Conservation (phyloP, 495 filamentous ascomycete genomes). For the Amniculicola lignicola region DNA sequence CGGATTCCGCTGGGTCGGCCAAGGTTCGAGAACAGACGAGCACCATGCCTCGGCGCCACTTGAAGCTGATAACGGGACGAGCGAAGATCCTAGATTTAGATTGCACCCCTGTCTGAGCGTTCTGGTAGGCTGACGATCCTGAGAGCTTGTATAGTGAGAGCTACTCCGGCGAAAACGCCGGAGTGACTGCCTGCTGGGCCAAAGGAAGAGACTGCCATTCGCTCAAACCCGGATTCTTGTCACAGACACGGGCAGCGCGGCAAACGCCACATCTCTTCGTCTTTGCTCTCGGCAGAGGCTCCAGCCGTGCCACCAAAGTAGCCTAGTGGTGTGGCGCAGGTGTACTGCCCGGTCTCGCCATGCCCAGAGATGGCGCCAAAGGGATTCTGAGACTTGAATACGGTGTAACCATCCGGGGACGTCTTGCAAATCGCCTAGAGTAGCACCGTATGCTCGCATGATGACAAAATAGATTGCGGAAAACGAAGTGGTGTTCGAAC, state of each 20-base stretch:
- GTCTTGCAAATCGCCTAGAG: not conserved
- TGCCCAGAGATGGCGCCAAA: too few relatives aligned
- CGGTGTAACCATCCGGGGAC: conserved; percentile 2
- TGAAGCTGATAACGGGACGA: conserved; percentile 5
- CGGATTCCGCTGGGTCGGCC: not conserved
- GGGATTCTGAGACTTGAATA: conserved; percentile 10
- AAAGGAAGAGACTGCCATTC: not conserved
- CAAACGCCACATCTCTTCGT: not conserved
- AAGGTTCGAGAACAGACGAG: conserved; percentile 3
- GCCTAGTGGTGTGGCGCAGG: not conserved
- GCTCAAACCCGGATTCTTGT: conserved; percentile 9
- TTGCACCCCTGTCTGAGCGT: conserved; percentile 6
- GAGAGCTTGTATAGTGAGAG: not conserved
- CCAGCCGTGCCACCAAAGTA: not conserved
- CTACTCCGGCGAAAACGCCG: not conserved
- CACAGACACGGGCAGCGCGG: not conserved
- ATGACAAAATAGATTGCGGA: not conserved
- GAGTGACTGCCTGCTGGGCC: not conserved
- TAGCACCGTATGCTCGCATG: conserved; percentile 1
- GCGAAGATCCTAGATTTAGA: conserved; percentile 19
- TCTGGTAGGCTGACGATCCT: conserved; percentile 9
- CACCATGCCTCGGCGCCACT: conserved; percentile 15
- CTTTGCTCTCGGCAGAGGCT: not conserved
- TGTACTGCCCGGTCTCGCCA: not conserved
- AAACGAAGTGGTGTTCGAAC: not conserved